phyloP scores from a whole-genome alignment of 2,329 filamentous ascomycete genomes.

The Fusarium sp. region DNA sequence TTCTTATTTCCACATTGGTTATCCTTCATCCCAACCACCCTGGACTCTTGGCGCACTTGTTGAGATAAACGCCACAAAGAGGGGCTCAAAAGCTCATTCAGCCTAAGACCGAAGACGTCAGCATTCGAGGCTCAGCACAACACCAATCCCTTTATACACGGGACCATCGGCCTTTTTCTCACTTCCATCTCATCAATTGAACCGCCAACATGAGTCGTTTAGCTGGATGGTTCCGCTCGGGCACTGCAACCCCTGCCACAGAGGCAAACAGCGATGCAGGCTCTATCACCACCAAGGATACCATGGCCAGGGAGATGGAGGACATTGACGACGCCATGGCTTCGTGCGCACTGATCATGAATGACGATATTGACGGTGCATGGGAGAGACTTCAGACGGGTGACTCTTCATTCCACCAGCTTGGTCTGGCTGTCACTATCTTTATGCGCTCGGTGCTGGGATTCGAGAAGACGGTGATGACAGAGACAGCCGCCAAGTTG shows the following conservation, averaged over 20 bases:
- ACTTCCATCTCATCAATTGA: background rate
- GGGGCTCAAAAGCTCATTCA: constrained; percentile 31
- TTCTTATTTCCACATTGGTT: background rate
- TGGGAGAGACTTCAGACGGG: constrained; percentile 77
- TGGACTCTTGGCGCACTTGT: background rate
- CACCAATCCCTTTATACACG: background rate
- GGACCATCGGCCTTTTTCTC: background rate
- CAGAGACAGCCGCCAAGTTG: constrained; percentile 78
- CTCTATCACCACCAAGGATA: constrained; percentile 40
- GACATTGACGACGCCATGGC: constrained; percentile 70
- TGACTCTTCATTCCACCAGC: constrained; percentile 86
- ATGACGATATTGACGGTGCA: constrained; percentile 89
- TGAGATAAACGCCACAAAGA: constrained; percentile 32
- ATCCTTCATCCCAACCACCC: background rate
- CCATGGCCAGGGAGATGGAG: constrained; percentile 58
- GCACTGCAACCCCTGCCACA: constrained; percentile 44
- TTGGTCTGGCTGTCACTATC: constrained; percentile 82
- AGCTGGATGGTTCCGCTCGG: constrained; percentile 63
- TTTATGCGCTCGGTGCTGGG: constrained; percentile 90
- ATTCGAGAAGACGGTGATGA: constrained; percentile 92
- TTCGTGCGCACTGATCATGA: constrained; percentile 80
- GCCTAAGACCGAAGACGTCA: constrained; percentile 37
- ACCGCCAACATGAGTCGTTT: constrained; percentile 58
- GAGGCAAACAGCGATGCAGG: constrained; percentile 48
- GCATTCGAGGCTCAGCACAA: constrained; percentile 34